Base-by-base conservation (phyloP, 78 protist species). In the Speleostelium caveatum region DNA sequence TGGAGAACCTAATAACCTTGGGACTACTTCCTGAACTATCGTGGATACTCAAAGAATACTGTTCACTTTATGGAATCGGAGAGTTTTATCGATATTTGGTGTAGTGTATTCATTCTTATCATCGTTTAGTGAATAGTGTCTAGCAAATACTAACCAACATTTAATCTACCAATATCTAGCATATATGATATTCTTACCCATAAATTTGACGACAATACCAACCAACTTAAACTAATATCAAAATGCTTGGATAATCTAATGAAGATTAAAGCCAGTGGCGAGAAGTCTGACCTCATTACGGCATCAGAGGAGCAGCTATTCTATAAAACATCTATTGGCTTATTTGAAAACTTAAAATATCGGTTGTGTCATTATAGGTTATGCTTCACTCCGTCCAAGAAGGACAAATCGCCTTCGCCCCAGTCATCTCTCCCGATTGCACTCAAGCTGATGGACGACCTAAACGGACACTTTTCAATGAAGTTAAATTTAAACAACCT, bases 11-110 rank as follows among this genome's bases (percentile, higher is more conserved):
- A 14, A 24, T 83, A 24, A 83, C 41, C 19, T 55, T 71, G 1
- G 77, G 77, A 21, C 10, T 83, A 22, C 14, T 58, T 41, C 59
- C 68, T 8, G 78, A 83, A 28, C 65, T 83, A 17, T 8, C 73
- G 5, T 83, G 76, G 79, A 55, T 83, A 2, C 33, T 83, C 22
- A 53, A 56, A 41, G 90, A 69, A 41, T 83, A 83, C 24, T 83
- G 77, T 19, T 19, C 3, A 16, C 21, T 83, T 0, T 83, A 83
- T 83, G 90, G 90, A 53, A 83, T 83, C 24, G 26, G 90, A 38
- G 79, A 83, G 28, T 83, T 83, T 35, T 83, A 83, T 42, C 7
- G 90, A 17, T 30, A 69, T 69, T 49, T 83, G n/a, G 90, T 83
- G 68, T 58, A 58, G 19, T 12, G 8, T 58, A 22, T 58, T 58